Conservation (phyloP, 208 protist species). For the Leishmania major region DNA sequence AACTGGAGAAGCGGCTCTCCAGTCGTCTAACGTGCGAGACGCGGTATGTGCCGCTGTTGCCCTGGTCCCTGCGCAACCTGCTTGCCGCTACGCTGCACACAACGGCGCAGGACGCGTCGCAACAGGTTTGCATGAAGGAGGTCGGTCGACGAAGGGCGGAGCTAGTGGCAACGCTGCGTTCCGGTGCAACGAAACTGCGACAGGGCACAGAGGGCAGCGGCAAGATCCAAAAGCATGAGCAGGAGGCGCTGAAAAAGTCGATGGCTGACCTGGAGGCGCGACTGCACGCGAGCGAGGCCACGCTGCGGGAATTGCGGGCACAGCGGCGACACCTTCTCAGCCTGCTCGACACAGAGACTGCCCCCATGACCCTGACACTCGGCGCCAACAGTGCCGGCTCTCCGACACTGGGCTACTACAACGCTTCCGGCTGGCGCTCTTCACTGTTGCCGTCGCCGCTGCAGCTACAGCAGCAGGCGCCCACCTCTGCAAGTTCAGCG, state of each 20-base stretch:
- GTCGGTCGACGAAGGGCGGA: constrained; percentile 8
- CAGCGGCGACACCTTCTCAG: constrained; percentile 28
- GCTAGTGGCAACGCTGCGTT: constrained; percentile 7
- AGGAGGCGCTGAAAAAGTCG: constrained; percentile 8
- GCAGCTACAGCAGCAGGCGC: not conserved
- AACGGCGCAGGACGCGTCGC: constrained; percentile 30
- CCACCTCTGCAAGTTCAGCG: not conserved
- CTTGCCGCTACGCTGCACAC: constrained; percentile 54
- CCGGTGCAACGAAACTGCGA: constrained; percentile 10
- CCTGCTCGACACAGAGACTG: constrained; percentile 5
- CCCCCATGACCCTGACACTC: not conserved
- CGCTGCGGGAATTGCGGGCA: constrained; percentile 15
- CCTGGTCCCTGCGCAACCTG: constrained; percentile 57
- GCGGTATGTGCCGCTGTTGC: constrained; percentile 73
- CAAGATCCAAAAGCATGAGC: not conserved
- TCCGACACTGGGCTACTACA: not conserved
- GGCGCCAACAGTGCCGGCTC: not conserved
- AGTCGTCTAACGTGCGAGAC: constrained; percentile 84
- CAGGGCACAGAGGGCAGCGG: not conserved
- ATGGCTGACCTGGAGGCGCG: constrained; percentile 23
- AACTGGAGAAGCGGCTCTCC: constrained; percentile 84
- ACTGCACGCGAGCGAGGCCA: constrained; percentile 23
- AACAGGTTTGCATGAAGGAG: constrained; percentile 17
- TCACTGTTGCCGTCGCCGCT: not conserved
- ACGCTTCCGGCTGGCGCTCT: constrained; percentile 3